Conservation (phyloP, 495 filamentous ascomycete species). For the Xylaria venustula region DNA sequence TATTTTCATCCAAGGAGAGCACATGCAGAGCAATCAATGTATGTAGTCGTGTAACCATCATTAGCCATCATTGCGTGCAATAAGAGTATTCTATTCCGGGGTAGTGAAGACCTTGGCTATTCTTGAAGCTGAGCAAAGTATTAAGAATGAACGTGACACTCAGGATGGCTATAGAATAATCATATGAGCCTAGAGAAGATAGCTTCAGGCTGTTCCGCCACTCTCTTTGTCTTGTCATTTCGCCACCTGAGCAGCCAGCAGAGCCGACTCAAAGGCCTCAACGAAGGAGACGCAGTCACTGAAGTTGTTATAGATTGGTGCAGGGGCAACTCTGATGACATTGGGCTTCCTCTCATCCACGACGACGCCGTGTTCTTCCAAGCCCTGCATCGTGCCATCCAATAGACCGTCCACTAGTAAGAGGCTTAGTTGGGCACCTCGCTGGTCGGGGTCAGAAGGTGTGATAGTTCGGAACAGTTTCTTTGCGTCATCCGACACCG, state of each 20-base stretch:
- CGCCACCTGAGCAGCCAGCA: conserved; percentile 34
- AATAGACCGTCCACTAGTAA: conserved; percentile 65
- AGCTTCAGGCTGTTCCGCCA: background rate
- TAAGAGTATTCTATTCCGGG: no score
- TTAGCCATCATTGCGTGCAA: no score
- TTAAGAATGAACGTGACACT: no score
- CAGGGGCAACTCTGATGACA: conserved; percentile 88
- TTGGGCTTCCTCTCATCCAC: conserved; percentile 88
- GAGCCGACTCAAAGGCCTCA: conserved; percentile 56
- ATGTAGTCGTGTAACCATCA: no score
- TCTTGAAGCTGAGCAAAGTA: no score
- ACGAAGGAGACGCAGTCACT: conserved; percentile 77
- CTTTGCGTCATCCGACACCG: conserved; percentile 39
- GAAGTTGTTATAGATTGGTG: conserved; percentile 86
- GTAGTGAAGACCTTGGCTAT: no score
- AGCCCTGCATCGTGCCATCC: conserved; percentile 61
- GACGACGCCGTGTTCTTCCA: conserved; percentile 71
- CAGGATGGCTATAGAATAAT: no score
- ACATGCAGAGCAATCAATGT: no score
- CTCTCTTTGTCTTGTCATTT: background rate
- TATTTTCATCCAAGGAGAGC: no score
- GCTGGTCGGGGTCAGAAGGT: conserved; percentile 63
- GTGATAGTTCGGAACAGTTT: conserved; percentile 76
- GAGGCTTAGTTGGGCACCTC: conserved; percentile 87
- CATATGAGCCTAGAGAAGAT: no score